phyloP scores from a whole-genome alignment of 2,329 filamentous ascomycete genomes.

The Clarireedia hainanense region DNA sequence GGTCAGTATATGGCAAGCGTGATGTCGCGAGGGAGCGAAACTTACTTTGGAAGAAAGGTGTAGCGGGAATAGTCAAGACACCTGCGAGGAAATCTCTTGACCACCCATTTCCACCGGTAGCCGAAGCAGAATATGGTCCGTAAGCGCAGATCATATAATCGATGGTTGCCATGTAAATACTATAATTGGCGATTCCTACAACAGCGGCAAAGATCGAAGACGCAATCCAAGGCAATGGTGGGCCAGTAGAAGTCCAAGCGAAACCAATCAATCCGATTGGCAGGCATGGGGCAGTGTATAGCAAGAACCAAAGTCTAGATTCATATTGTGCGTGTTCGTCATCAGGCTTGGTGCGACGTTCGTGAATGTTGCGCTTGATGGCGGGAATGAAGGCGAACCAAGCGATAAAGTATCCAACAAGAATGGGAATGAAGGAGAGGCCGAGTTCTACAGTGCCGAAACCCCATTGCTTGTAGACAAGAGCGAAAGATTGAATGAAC shows the following conservation, averaged over 20 bases:
- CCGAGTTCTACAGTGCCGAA: conserved; percentile 51
- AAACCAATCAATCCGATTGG: conserved; percentile 64
- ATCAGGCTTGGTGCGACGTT: conserved; percentile 42
- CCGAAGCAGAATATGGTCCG: conserved; percentile 64
- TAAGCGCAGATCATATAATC: conserved; percentile 74
- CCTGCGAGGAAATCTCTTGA: conserved; percentile 67
- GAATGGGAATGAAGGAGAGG: conserved; percentile 56
- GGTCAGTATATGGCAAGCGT: background rate
- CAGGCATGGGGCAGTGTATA: conserved; percentile 52
- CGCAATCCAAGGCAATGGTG: conserved; percentile 58
- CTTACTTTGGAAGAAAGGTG: conserved; percentile 49
- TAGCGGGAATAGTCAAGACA: conserved; percentile 59
- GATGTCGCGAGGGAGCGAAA: conserved; percentile 4
- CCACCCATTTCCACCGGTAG: conserved; percentile 70
- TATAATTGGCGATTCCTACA: conserved; percentile 66
- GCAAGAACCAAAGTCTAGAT: conserved; percentile 55
- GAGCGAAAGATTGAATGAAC: conserved; percentile 62
- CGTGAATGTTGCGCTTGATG: conserved; percentile 45
- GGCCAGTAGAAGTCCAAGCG: conserved; percentile 58
- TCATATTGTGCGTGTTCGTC: conserved; percentile 60
- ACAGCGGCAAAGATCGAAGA: conserved; percentile 57
- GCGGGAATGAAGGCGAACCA: conserved; percentile 52
- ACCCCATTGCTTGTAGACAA: conserved; percentile 61
- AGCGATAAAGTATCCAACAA: conserved; percentile 57
- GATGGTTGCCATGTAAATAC: conserved; percentile 68